These are phyloP conservation scores for Penicillium sp. DNA, from an alignment of 2,329 filamentous ascomycete species.

Conservation along the genomic window DNA sequence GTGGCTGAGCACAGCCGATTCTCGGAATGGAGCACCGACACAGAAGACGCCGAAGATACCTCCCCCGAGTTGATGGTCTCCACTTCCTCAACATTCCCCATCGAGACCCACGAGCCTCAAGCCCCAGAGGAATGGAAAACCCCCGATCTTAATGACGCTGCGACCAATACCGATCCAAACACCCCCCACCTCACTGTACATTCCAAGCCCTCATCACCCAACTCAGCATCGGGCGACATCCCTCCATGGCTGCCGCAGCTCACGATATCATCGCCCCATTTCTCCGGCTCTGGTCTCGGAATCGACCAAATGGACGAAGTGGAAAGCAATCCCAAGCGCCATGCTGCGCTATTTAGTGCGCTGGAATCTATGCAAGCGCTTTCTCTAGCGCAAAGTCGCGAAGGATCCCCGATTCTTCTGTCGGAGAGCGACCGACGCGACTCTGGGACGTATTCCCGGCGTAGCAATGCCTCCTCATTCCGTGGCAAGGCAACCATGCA, in stretches of 20 bases:
- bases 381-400: conserved; percentile 25
- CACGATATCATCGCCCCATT: conserved; percentile 25
- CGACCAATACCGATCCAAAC: conserved; percentile 33
- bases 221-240: conserved; percentile 29
- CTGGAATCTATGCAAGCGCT: conserved; percentile 32
- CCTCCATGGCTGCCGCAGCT: conserved; percentile 28
- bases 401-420: conserved; percentile 25
- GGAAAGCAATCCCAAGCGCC: conserved; percentile 39
- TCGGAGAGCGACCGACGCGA: conserved; percentile 13
- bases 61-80: conserved; percentile 41
- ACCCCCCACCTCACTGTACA: conserved; percentile 38
- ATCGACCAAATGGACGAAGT: conserved; percentile 34
- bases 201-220: conserved; percentile 30
- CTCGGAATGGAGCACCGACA: conserved; percentile 44
- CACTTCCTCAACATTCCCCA: conserved; percentile 31
- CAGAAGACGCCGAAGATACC: conserved; percentile 27
- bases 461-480: conserved; percentile 20
- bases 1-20: conserved; percentile 36
- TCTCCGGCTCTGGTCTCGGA: conserved; percentile 33
- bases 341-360: conserved; percentile 36
- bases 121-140: conserved; percentile 22
- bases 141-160: conserved; percentile 25
- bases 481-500: conserved; percentile 43
- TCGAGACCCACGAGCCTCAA: conserved; percentile 21
- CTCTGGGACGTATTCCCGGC: conserved; percentile 10